Conservation (phyloP, 768 basidiomycete genomes). For the Cystoderma amianthinum region DNA sequence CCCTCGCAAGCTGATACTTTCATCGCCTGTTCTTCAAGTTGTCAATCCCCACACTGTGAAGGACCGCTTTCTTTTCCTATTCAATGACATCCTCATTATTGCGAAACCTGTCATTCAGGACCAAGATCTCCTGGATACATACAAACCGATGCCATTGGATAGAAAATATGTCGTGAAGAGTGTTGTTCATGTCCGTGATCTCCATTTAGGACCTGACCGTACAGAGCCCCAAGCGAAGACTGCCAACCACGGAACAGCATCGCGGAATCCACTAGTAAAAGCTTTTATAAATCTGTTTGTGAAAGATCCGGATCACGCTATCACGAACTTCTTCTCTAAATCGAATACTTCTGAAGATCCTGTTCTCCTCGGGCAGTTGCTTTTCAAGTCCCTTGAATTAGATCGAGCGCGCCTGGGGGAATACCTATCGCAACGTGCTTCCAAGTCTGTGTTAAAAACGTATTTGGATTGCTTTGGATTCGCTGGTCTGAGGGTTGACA, state of each 20-base stretch:
- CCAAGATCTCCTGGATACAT: constrained; percentile 44
- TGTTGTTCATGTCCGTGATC: constrained; percentile 69
- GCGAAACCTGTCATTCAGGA: constrained; percentile 82
- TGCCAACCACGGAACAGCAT: constrained; percentile 24
- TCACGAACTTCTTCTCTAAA: constrained; percentile 61
- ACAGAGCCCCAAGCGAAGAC: constrained; percentile 47
- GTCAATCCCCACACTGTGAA: constrained; percentile 92
- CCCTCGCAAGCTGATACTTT: constrained; percentile 78
- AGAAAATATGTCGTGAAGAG: constrained; percentile 86
- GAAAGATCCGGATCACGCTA: constrained; percentile 74
- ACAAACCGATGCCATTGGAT: constrained; percentile 54
- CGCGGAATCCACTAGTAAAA: constrained; percentile 57
- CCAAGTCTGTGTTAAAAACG: constrained; percentile 70
- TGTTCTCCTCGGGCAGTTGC: constrained; percentile 63
- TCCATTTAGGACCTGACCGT: constrained; percentile 67
- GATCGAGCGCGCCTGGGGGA: constrained; percentile 80
- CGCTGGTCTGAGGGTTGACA: constrained; percentile 75
- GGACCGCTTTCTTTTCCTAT: constrained; percentile 95
- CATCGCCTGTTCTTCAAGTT: constrained; percentile 87
- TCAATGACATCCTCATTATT: constrained; percentile 90
- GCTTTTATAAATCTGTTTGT: constrained; percentile 77
- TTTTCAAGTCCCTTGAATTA: constrained; percentile 80
- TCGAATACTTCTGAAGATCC: constrained; percentile 57
- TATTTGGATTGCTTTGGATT: constrained; percentile 90
- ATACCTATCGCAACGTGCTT: constrained; percentile 70